Conservation (phyloP, 495 filamentous ascomycete genomes). For the Penicillium goetzii region DNA sequence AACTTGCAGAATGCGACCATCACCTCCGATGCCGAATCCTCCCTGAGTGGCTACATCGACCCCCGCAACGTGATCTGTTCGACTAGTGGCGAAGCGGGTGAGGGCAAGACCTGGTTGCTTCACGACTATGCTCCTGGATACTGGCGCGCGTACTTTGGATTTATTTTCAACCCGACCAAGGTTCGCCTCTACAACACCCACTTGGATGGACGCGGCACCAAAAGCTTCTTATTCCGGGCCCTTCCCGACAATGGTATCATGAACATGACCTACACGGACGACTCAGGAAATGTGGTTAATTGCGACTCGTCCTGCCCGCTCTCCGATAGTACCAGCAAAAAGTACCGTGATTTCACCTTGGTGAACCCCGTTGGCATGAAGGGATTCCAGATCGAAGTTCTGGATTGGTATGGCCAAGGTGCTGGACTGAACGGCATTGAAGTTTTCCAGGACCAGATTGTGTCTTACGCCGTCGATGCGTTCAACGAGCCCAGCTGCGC, state of each 20-base stretch:
- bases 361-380: slow-evolving; percentile 88
- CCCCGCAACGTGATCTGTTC: slow-evolving; percentile 87
- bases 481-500: slow-evolving; percentile 90
- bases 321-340: slow-evolving; percentile 61
- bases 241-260: slow-evolving; percentile 88
- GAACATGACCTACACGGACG: slow-evolving; percentile 90
- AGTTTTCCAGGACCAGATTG: slow-evolving; percentile 85
- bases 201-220: slow-evolving; percentile 81
- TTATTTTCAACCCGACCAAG: slow-evolving; percentile 82
- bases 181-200: slow-evolving; percentile 90
- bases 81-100: slow-evolving; percentile 61
- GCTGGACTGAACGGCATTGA: slow-evolving; percentile 88
- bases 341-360: slow-evolving; percentile 88
- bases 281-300: slow-evolving; percentile 60
- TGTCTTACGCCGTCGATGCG: slow-evolving; percentile 77
- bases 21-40: slow-evolving; percentile 62
- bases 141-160: slow-evolving; percentile 83
- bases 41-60: slow-evolving; percentile 68
- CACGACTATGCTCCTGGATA: slow-evolving; percentile 77
- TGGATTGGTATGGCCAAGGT: slow-evolving; percentile 81
- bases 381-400: slow-evolving; percentile 83
- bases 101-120: slow-evolving; percentile 82
- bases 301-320: slow-evolving; percentile 85
- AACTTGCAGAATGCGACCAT: slow-evolving; percentile 80
- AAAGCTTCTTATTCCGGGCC: slow-evolving; percentile 80